A percentile compares a stretch with the other conserved stretches of the same genome.
phyloP scores from a whole-genome alignment of 257 asterid species.

The Handroanthus guayacan region DNA sequence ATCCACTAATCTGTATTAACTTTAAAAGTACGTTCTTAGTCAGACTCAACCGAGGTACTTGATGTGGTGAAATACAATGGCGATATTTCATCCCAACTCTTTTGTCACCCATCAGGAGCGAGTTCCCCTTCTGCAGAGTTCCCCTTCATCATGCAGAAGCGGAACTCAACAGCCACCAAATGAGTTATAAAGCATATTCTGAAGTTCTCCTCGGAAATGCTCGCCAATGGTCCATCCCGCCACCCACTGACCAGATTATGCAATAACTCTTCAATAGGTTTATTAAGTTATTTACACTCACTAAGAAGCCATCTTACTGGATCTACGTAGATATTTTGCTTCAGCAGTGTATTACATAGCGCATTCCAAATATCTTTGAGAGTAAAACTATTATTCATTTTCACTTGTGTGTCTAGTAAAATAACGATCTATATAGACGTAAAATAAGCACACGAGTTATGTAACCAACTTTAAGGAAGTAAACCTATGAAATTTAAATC shows the following conservation, averaged over 20 bases:
- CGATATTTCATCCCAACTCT: constrained; percentile 13
- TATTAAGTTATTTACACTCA: neutral
- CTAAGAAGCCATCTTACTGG: constrained; percentile 2
- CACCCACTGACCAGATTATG: neutral
- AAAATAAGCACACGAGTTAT: constrained; percentile 15
- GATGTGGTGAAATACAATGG: constrained; percentile 1
- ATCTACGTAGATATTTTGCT: constrained; percentile 11
- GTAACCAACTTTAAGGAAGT: constrained; percentile 24
- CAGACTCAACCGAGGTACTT: neutral
- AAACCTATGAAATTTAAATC: constrained; percentile 3
- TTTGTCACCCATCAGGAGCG: constrained; percentile 16
- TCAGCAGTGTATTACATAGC: constrained; percentile 8
- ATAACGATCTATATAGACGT: neutral
- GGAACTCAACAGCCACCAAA: neutral
- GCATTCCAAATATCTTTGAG: constrained; percentile 1
- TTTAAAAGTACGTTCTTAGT: constrained; percentile 1
- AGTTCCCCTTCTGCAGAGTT: too few species aligned
- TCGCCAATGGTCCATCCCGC: constrained; percentile 9
- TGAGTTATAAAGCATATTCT: neutral
- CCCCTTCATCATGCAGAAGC: too few species aligned
- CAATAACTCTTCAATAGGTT: constrained; percentile 9
- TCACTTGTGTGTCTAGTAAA: neutral
- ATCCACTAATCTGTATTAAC: neutral
- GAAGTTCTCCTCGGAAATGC: constrained; percentile 11
- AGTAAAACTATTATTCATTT: constrained; percentile 11